Conservation (phyloP, 73 alveolate genomes). For the Blepharisma japonicum region DNA sequence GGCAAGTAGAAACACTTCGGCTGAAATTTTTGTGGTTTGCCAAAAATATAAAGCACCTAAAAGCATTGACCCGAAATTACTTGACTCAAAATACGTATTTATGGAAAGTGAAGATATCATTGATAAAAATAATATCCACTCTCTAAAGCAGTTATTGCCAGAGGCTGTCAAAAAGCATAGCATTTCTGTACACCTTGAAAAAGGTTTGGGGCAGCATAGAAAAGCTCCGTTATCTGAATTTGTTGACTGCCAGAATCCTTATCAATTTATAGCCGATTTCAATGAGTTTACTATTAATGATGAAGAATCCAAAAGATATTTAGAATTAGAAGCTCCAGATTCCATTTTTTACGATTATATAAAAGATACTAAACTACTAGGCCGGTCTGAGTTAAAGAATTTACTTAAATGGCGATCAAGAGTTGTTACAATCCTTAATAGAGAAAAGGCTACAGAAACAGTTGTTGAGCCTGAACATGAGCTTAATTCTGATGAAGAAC, state of each 20-base stretch:
- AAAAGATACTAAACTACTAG: slow-evolving; percentile 88
- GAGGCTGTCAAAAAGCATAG: slow-evolving; percentile 65
- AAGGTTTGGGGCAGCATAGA: slow-evolving; percentile 75
- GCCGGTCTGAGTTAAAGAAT: slow-evolving; percentile 80
- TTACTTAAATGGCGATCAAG: slow-evolving; percentile 85
- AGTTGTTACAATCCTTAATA: slow-evolving; percentile 60
- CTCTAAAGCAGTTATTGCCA: slow-evolving; percentile 62
- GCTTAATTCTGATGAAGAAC: slow-evolving; percentile 55
- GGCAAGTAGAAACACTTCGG: slow-evolving; percentile 95
- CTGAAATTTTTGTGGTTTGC: slow-evolving; percentile 97
- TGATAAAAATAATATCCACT: slow-evolving; percentile 68
- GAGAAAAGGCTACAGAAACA: slow-evolving; percentile 54
- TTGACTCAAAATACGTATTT: slow-evolving; percentile 93
- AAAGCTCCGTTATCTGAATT: slow-evolving; percentile 79
- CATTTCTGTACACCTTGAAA: slow-evolving; percentile 90
- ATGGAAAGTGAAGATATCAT: slow-evolving; percentile 83
- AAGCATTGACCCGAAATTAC: slow-evolving; percentile 91
- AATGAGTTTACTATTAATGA: slow-evolving; percentile 60
- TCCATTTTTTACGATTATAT: slow-evolving; percentile 70
- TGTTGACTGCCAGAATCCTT: slow-evolving; percentile 88
- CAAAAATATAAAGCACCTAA: slow-evolving; percentile 92
- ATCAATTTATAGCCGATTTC: slow-evolving; percentile 69
- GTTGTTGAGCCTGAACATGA: slow-evolving; percentile 43
- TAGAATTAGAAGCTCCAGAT: slow-evolving; percentile 14
- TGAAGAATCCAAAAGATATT: slow-evolving; percentile 68